These are phyloP conservation scores for Tremella fuciformis DNA, from an alignment of 768 basidiomycete genomes.

Conservation along the genomic window DNA sequence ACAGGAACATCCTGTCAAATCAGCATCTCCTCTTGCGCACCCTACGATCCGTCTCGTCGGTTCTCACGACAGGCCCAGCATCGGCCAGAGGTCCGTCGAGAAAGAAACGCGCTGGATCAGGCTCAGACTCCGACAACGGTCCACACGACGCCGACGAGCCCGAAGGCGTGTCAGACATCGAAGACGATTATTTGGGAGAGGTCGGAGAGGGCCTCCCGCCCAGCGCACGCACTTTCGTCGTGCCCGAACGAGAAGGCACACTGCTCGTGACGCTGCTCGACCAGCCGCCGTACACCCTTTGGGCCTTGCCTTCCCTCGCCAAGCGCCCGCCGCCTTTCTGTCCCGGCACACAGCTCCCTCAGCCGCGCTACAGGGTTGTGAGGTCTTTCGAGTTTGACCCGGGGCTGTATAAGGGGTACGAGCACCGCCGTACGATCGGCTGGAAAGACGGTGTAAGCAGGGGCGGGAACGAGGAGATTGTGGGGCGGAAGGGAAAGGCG, in stretches of 20 bases:
- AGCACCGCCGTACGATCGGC: conserved; percentile 92
- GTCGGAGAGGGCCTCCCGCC: conserved; percentile 14
- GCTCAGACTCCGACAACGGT: neutral
- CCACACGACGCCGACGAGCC: too few relatives aligned
- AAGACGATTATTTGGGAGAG: conserved; percentile 33
- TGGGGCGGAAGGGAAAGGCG: conserved; percentile 60
- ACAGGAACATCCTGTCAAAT: conserved; percentile 86
- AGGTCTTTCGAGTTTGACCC: conserved; percentile 78
- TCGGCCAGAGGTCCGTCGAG: conserved; percentile 41
- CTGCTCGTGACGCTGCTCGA: conserved; percentile 83
- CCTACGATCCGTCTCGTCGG: conserved; percentile 65
- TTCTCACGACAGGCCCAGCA: conserved; percentile 60
- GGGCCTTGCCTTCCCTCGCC: conserved; percentile 58
- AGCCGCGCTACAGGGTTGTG: conserved; percentile 67
- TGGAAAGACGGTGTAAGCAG: conserved; percentile 64
- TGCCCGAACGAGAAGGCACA: conserved; percentile 60
- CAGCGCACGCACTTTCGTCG: conserved; percentile 8
- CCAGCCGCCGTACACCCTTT: conserved; percentile 78
- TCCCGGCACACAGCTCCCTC: conserved; percentile 48
- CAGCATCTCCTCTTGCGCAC: conserved; percentile 79
- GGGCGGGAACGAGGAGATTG: conserved; percentile 63
- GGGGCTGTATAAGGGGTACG: conserved; percentile 73
- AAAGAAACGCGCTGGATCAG: neutral
- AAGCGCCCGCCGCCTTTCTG: conserved; percentile 61
- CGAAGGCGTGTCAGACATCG: conserved; percentile 5